Percentiles rank a stretch among this genome's conserved stretches.
Conservation (phyloP, 805 yeast species). For the Yarrowia yakushimensis region DNA sequence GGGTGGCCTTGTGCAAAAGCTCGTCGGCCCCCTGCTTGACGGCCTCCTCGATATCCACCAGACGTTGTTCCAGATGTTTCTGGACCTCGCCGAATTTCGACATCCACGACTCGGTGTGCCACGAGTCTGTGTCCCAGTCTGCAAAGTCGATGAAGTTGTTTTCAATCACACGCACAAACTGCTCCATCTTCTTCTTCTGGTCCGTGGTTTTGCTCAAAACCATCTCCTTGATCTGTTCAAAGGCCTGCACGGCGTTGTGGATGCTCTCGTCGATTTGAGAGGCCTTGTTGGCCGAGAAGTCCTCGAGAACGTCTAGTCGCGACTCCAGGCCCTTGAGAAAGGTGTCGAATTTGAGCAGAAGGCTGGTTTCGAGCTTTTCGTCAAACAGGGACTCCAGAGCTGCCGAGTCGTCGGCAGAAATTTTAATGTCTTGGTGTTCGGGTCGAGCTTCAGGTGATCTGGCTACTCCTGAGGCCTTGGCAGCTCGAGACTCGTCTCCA, state of each 20-base stretch:
- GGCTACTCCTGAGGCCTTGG: conserved; percentile 2
- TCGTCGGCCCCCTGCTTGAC: conserved; percentile 24
- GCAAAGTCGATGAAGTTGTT: conserved; percentile 31
- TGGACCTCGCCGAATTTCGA: conserved; percentile 34
- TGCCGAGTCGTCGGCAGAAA: not conserved
- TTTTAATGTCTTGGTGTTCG: conserved; percentile 3
- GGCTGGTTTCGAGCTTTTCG: not conserved
- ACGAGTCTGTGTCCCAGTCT: conserved; percentile 21
- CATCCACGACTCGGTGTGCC: conserved; percentile 28
- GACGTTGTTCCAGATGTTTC: conserved; percentile 37
- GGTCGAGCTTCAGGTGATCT: not conserved
- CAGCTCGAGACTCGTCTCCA: not conserved
- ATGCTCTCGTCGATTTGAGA: conserved; percentile 36
- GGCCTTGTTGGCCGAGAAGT: conserved; percentile 34
- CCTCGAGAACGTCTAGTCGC: conserved; percentile 37
- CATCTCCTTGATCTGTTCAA: conserved; percentile 35
- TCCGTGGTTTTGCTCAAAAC: conserved; percentile 32
- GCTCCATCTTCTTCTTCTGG: conserved; percentile 38
- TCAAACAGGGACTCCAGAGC: conserved; percentile 2
- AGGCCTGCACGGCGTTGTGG: conserved; percentile 33
- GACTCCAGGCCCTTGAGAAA: conserved; percentile 28
- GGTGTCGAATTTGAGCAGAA: conserved; percentile 16
- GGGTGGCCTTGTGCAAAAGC: conserved; percentile 26
- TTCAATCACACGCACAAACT: conserved; percentile 36
- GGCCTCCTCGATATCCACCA: conserved; percentile 36